A percentile compares a stretch with the other conserved stretches of the same genome.
These are phyloP conservation scores for Yarrowia bubula DNA, from an alignment of 805 yeast genomes.

Conservation along the genomic window DNA sequence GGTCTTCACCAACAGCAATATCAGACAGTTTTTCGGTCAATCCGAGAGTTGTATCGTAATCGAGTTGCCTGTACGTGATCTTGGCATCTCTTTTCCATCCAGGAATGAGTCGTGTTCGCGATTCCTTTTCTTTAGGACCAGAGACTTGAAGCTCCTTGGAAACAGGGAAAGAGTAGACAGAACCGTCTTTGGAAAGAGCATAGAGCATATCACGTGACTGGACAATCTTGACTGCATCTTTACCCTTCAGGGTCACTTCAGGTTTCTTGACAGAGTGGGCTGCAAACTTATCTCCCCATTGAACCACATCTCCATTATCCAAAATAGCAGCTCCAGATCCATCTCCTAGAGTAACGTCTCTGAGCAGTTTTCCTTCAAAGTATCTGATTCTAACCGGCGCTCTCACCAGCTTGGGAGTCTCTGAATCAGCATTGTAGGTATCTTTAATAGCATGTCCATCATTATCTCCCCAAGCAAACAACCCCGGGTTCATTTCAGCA, in stretches of 20 bases:
- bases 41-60: slow-evolving; percentile 32
- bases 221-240: slow-evolving; percentile 46
- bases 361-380: slow-evolving; percentile 61
- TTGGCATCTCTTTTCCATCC: slow-evolving; percentile 22
- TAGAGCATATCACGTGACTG: slow-evolving; percentile 52
- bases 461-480: slow-evolving; percentile 65
- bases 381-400: slow-evolving; percentile 59
- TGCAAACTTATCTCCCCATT: slow-evolving; percentile 57
- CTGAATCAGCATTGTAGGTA: slow-evolving; percentile 31
- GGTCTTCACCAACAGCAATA: slow-evolving; percentile 61
- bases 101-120: slow-evolving; percentile 15
- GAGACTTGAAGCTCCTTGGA: not conserved
- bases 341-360: slow-evolving; percentile 54
- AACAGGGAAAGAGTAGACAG: slow-evolving; percentile 31
- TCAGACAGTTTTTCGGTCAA: slow-evolving; percentile 53
- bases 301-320: slow-evolving; percentile 66
- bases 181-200: slow-evolving; percentile 45
- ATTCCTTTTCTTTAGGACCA: slow-evolving; percentile 26
- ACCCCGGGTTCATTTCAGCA: slow-evolving; percentile 49
- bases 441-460: slow-evolving; percentile 40
- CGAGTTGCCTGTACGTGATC: slow-evolving; percentile 1
- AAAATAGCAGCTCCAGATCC: slow-evolving; percentile 55
- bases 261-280: slow-evolving; percentile 38
- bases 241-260: slow-evolving; percentile 46
- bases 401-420: slow-evolving; percentile 40